phyloP scores from a whole-genome alignment of 192 early-diverging fungal species.

The Coemansia sp. region DNA sequence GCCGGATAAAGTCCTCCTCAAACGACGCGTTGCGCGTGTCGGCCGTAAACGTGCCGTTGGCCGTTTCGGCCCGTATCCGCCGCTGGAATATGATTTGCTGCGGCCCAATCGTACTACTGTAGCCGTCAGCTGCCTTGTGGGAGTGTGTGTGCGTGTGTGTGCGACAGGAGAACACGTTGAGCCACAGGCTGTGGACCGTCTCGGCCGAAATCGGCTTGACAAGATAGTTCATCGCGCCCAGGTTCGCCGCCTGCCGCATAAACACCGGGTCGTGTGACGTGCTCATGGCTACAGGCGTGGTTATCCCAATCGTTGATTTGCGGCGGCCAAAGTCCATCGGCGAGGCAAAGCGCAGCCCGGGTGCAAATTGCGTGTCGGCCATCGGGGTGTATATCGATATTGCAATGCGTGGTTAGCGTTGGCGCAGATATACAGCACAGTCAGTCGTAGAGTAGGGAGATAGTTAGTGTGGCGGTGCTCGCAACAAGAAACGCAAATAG shows the following conservation, averaged over 20 bases:
- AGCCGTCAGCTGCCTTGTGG: background rate
- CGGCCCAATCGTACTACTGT: constrained; percentile 6
- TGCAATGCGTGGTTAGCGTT: too few relatives aligned
- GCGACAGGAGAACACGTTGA: constrained; percentile 50
- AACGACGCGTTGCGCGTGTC: constrained; percentile 45
- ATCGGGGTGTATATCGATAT: too few relatives aligned
- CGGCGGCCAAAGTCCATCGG: constrained; percentile 13
- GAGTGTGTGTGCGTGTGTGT: constrained; percentile 17
- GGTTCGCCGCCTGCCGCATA: constrained; percentile 47
- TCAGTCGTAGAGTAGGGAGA: too few relatives aligned
- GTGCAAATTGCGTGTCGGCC: background rate
- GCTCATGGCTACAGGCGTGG: constrained; percentile 46
- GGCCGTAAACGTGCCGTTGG: constrained; percentile 33
- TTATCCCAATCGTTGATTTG: constrained; percentile 30
- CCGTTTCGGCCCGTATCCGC: constrained; percentile 43
- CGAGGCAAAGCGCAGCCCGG: background rate
- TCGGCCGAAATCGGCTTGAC: constrained; percentile 54
- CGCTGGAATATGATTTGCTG: constrained; percentile 43
- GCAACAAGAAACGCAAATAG: too few relatives aligned
- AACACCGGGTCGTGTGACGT: constrained; percentile 42
- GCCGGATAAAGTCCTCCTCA: constrained; percentile 53
- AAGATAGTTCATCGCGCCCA: constrained; percentile 52
- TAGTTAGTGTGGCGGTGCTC: too few relatives aligned
- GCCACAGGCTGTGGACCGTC: constrained; percentile 50
- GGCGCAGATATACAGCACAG: too few relatives aligned